Percentiles rank a stretch among this genome's conserved stretches.
phyloP scores from a whole-genome alignment of 148 eudicot genomes.

The Simmondsia chinensis region DNA sequence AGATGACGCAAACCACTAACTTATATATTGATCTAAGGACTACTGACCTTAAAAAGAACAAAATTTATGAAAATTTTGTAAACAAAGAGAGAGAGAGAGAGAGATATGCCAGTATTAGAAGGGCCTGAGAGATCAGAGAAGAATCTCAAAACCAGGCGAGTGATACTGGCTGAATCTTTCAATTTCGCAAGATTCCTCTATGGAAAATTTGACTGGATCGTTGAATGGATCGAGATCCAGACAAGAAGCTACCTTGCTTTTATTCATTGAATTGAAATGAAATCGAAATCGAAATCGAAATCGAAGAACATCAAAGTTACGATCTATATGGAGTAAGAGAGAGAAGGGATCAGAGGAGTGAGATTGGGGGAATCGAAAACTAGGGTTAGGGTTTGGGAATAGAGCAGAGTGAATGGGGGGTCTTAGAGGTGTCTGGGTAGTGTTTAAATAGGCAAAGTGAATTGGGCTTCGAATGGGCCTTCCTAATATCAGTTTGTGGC shows the following conservation, averaged over 20 bases:
- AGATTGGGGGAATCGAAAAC: no score
- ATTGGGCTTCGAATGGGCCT: no score
- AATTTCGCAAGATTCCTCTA: conserved; percentile 19
- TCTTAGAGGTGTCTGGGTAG: no score
- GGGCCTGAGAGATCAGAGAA: conserved; percentile 42
- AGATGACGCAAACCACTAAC: no score
- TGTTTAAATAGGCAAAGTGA: no score
- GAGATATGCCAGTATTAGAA: conserved; percentile 30
- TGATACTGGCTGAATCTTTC: conserved; percentile 26
- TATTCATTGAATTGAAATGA: no score
- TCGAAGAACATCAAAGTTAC: neutral
- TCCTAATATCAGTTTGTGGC: no score
- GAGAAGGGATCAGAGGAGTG: no score
- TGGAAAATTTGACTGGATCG: conserved; percentile 26
- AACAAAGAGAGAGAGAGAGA: neutral
- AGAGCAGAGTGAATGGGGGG: no score
- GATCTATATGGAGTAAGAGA: neutral
- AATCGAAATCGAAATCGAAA: neutral
- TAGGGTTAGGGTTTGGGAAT: no score
- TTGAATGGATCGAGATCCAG: conserved; percentile 15
- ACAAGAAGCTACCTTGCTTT: conserved; percentile 50
- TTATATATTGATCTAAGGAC: no score
- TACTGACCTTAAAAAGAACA: no score
- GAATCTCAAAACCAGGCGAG: conserved; percentile 45
- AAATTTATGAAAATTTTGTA: neutral